Percentiles rank a stretch among this genome's conserved stretches.
phyloP scores from a whole-genome alignment of 1,284 basidiomycete species.

The Mrakiaceae sp. region DNA sequence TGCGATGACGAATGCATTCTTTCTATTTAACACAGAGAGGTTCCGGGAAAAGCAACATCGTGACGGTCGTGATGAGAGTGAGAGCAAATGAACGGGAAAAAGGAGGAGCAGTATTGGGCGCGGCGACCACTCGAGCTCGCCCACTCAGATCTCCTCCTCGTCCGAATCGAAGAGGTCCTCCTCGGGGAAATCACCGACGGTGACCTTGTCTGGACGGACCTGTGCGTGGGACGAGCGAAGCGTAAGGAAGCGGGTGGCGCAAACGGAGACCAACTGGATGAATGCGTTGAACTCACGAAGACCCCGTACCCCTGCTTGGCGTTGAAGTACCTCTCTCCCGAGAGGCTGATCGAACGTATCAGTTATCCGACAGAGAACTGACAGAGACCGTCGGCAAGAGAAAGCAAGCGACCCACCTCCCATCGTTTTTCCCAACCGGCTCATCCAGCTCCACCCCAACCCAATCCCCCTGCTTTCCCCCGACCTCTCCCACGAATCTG shows the following conservation, averaged over 20 bases:
- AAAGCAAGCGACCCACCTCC: constrained; percentile 52
- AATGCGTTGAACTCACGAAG: constrained; percentile 42
- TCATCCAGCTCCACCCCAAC: constrained; percentile 94
- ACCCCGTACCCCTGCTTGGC: constrained; percentile 67
- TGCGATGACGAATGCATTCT: too few species aligned
- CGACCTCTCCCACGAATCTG: constrained; percentile 67
- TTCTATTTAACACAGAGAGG: too few species aligned
- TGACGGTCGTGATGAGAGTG: too few species aligned
- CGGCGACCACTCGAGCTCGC: too few species aligned
- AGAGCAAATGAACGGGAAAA: too few species aligned
- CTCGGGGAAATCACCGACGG: constrained; percentile 74
- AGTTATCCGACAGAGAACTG: neutral
- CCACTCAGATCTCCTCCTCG: constrained; percentile 54
- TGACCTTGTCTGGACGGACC: constrained; percentile 66
- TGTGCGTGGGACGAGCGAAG: neutral
- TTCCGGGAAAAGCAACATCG: too few species aligned
- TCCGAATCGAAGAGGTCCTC: constrained; percentile 58
- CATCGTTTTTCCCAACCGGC: constrained; percentile 90
- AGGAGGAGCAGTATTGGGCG: too few species aligned
- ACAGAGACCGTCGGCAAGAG: neutral
- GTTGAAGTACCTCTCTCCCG: constrained; percentile 73
- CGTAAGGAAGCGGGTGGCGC: neutral
- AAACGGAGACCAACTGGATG: neutral
- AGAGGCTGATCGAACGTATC: constrained; percentile 47
- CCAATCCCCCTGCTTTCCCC: constrained; percentile 71